phyloP scores from a whole-genome alignment of 2,329 filamentous ascomycete genomes.

The Fusarium equiseti region DNA sequence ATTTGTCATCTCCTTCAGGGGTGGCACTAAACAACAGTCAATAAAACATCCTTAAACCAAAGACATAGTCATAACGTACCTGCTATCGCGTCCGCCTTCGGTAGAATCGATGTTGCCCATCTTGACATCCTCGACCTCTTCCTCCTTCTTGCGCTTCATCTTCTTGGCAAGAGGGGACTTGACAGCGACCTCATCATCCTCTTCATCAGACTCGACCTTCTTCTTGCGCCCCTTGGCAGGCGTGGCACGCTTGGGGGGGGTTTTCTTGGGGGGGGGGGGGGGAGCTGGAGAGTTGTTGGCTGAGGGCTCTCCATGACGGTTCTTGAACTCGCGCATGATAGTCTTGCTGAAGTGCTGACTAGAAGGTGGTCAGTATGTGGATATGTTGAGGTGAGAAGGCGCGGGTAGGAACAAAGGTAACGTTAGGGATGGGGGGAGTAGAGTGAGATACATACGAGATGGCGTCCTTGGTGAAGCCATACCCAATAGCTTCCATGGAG shows the following conservation, averaged over 20 bases:
- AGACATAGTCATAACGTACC: conserved; percentile 20
- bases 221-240: conserved; percentile 36
- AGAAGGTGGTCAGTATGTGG: neutral
- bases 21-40: conserved; percentile 33
- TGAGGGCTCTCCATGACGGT: conserved; percentile 39
- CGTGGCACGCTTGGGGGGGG: conserved; percentile 37
- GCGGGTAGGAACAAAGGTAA: neutral
- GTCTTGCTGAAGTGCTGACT: conserved; percentile 57
- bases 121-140: conserved; percentile 36
- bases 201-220: conserved; percentile 27
- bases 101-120: conserved; percentile 13
- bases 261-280: conserved; percentile 38
- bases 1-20: conserved; percentile 15
- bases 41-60: neutral
- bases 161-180: conserved; percentile 46
- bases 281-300: neutral
- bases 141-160: conserved; percentile 48
- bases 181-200: conserved; percentile 23
- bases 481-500: conserved; percentile 52
- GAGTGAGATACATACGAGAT: conserved; percentile 50
- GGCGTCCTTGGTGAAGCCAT: conserved; percentile 55
- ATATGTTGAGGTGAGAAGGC: neutral
- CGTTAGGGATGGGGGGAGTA: too few relatives aligned
- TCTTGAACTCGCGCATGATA: conserved; percentile 53
- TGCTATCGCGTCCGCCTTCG: conserved; percentile 27